Evolutionary conservation across 768 basidiomycete genomes (phyloP), one percentile per base, ranked within the genome.

Genomic region (Rubroboletus pulcherrimus): DNA sequence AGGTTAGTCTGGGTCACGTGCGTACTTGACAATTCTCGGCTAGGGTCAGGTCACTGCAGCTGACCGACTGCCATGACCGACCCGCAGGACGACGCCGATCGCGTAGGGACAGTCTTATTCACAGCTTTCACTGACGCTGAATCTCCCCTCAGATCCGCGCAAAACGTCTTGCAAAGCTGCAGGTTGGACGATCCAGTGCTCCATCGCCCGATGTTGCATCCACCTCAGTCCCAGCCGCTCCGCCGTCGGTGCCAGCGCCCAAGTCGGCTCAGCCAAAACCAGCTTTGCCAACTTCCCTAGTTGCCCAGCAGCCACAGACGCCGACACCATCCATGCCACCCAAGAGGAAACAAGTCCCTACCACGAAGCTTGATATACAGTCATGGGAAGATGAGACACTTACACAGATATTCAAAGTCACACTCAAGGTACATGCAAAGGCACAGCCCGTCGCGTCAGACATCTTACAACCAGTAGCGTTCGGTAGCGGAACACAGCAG

Each of bases 131-230:
- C 42, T 42, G 45, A 53, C 35, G 8, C 47, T 52, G 9, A 38
- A 21, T 35, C 0, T 3, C 15, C 15, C 12, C 29, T 7, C 63
- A 96, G 94, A 96, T 97, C 67, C 91, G 93, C 60, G 75, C 92
- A 70, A 96, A 96, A 73, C 85, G 95, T 53, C 79, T 98, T 50
- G 93, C 91, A 33, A 92, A 90, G 69, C 79, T 98, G 8, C 88
- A 89, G 65, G 75, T 66, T 38, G 63, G 73, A 41, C 59, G 74
- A 40, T 73, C 77, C 31, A 68, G 60, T 12, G 64, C 78, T 0
- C 69, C 80, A 9, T 66, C 80, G 11, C 44, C 66, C 12, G 51
- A 62, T 12, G 7, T 55, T 24, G 12, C 62, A n/a, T 48, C 65
- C 17, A 29, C 59, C 9, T 52, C 63, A 21, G 10, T 37, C 39